Base-by-base conservation (phyloP, 2,329 filamentous ascomycete species). In the Talaromyces funiculosus region DNA sequence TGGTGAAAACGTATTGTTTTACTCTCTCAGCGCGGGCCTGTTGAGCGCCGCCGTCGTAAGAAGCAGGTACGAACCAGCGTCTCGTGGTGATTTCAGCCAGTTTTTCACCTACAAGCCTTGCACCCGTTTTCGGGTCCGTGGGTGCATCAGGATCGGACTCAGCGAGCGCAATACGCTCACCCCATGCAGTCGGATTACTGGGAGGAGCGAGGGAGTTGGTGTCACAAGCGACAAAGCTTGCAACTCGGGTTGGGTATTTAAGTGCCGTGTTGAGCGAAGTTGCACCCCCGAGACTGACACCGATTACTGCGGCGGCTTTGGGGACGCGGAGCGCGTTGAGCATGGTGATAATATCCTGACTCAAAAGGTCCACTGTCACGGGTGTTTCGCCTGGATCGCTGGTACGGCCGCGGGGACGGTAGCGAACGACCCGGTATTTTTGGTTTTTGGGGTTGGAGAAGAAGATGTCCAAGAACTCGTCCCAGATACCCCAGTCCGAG, bases 261-360 rank as follows among this genome's bases (percentile, higher is more conserved):
- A 95, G 82, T 0, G 88, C 87, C 56, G 89, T 86, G 70, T 88
- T 87, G 54, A 94, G 82, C 0, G 87, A 81, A 1, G 90, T 94
- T 2, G 88, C 90, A 57, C 91, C 91, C 64, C 91, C 91, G 72
- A 94, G 85, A 37, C 86, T 90, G 3, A 95, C 90, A 20, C 91
- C 91, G 20, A 94, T 78, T 0, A 93, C 77, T 0, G 83, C 80
- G 35, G 87, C 83, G 0, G 89, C 84, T 67, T 83, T 82, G 9
- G 82, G 79, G 43, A 92, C 86, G 53, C 89, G 84, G 31, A 95
- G 80, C 0, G 87, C 84, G 57, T 86, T 80, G 3, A 95, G 83
- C 0, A 96, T 72, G 0, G 78, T 73, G 38, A 81, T 78, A 22
- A 94, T 78, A 69, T 95, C 91, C 7, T 83, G 80, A 3, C 89